These are phyloP conservation scores for Cicer judaicum DNA, from an alignment of 306 rosid species.

Conservation along the genomic window DNA sequence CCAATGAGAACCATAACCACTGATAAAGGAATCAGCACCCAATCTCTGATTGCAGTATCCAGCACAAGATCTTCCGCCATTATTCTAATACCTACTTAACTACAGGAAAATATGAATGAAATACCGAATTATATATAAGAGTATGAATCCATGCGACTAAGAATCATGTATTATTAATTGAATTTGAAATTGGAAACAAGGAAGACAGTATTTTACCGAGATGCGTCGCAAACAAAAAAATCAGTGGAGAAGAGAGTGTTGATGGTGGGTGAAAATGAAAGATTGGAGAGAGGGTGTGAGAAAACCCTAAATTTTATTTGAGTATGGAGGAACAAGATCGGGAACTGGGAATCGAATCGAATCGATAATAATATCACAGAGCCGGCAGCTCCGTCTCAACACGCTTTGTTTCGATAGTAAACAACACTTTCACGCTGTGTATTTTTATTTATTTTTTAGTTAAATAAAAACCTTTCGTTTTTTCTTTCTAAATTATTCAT, in stretches of 20 bases:
- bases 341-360: neutral
- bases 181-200: neutral
- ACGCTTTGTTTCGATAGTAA: neutral
- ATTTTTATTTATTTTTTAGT: neutral
- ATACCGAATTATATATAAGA: neutral
- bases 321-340: conserved; percentile 4
- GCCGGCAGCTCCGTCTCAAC: neutral
- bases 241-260: neutral
- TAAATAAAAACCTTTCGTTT: too few relatives aligned
- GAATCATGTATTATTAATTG: neutral
- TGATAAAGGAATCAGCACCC: conserved; percentile 98
- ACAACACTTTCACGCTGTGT: conserved; percentile 1
- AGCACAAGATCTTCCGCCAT: conserved; percentile 99
- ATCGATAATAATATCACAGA: neutral
- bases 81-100: conserved; percentile 36
- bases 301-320: conserved; percentile 21
- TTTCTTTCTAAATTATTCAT: too few relatives aligned
- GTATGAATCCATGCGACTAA: neutral
- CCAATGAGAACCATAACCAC: conserved; percentile 99
- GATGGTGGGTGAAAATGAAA: neutral
- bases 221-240: neutral
- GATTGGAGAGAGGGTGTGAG: neutral
- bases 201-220: conserved; percentile 5
- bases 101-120: conserved; percentile 2
- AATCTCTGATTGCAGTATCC: conserved; percentile 96